These are phyloP conservation scores for Schizopora paradoxa DNA, from an alignment of 1,284 basidiomycete genomes.

Conservation along the genomic window DNA sequence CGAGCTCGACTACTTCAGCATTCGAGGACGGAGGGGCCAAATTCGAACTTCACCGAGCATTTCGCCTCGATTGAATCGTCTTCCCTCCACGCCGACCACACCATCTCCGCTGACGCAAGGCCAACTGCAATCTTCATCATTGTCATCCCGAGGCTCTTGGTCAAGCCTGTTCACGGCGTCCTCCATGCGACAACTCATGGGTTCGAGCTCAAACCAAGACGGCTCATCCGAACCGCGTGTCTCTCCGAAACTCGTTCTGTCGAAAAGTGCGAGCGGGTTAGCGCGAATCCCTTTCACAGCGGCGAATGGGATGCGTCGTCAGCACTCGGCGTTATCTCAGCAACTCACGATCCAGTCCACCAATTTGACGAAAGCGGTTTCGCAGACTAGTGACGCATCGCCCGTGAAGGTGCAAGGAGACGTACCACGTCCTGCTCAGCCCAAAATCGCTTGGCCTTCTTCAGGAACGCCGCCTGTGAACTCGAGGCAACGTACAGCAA, in stretches of 20 bases:
- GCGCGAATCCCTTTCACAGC: slow-evolving; percentile 9
- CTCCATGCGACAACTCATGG: slow-evolving; percentile 60
- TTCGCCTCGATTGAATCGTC: slow-evolving; percentile 28
- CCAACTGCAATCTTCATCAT: slow-evolving; percentile 37
- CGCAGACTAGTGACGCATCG: too few species aligned
- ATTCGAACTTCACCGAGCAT: slow-evolving; percentile 3
- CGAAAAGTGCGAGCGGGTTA: slow-evolving; percentile 16
- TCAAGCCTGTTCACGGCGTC: slow-evolving; percentile 65
- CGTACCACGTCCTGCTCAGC: too few species aligned
- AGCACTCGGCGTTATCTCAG: not conserved
- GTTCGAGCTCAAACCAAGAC: too few species aligned
- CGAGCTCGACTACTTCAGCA: slow-evolving; percentile 11
- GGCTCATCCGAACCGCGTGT: slow-evolving; percentile 43
- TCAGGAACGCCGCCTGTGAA: too few species aligned
- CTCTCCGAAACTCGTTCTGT: slow-evolving; percentile 11
- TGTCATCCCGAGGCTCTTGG: slow-evolving; percentile 67
- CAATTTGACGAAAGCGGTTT: not conserved
- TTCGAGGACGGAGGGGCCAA: slow-evolving; percentile 3
- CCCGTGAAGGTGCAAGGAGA: too few species aligned
- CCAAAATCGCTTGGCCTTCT: too few species aligned
- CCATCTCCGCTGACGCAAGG: slow-evolving; percentile 30
- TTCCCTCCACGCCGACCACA: slow-evolving; percentile 30
- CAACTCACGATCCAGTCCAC: not conserved
- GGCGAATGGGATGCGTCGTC: not conserved
- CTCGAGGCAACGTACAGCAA: too few species aligned